Base-by-base conservation (phyloP, 1,284 basidiomycete genomes). In the Cutaneotrichosporon sp. region DNA sequence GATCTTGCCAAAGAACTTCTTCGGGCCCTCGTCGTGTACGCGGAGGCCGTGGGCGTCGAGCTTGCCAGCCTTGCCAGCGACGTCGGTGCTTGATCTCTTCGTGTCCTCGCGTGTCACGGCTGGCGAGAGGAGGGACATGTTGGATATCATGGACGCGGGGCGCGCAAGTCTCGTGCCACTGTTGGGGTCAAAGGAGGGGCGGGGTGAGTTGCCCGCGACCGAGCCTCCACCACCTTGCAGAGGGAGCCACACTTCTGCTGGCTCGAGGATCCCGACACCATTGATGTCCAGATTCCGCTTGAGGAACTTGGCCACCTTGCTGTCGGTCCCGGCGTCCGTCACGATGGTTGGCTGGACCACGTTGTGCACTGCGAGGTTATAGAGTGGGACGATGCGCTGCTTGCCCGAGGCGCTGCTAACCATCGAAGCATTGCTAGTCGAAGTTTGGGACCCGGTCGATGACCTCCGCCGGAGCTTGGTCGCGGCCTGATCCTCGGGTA, bases 301-400 rank as follows among this genome's bases (percentile, higher is more conserved):
- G 66, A 85, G 83, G 75, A 97, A 97, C 67, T 89, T 92, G 18
- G 95, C 94, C 13, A 99, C 89, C 77, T 91, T 92, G 31, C 91
- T 91, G 67, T 98, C 95, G 0, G 95, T 99, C 3, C 93, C 94
- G 36, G 79, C 77, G 59, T 79, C 76, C 7, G 76, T 76, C 33
- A 92, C 87, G 60, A 97, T 88, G 31, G 89, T 88, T 65, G 95
- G 95, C 11, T 92, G 89, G 82, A 95, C 85, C 60, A 98, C 91
- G 67, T 91, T 92, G 80, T 99, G 95, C 2, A 79, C 73, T 58
- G 91, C 88, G 34, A 98, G 84, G 72, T 95, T 97, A 82, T 97
- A 98, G 16, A 97, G 83, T 0, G 95, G 95, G 53, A 94, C 89
- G 68, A 97, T 94, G 69, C 88, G 87, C 11, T 70, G 70, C 16